Evolutionary conservation across 176 grass and related monocot species (phyloP), one percentile per base, ranked within the genome.

Genomic region (Carex myosuroides): DNA sequence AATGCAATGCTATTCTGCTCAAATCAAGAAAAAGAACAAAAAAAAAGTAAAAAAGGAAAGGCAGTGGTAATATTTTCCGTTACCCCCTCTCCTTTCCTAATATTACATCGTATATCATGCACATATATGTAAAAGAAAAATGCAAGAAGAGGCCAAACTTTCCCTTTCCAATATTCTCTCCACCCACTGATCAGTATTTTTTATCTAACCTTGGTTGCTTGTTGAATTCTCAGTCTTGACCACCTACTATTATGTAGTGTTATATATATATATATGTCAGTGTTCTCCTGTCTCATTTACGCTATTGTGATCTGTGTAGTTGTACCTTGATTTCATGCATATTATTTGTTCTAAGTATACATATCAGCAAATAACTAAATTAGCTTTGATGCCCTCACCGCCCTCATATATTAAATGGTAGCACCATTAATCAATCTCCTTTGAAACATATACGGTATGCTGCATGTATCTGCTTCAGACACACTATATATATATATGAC

Each of bases 111-210:
- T 35, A 37, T 60, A 22, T 60, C 6, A 57, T 75, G 52, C 83
- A 67, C 44, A 37, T 10, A 57, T 81, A 26, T 16, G 78, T 60
- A 48, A 81, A 73, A 52, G 79, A 87, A 50, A 87, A 73, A 48
- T 61, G 26, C 50, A 41, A 50, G 14, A 87, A 87, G 79, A 83
- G 26, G 67, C 64, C 79, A 82, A 83, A 83, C 60, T 81, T 70
- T 58, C 44, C 30, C 46, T 87, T 87, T 83, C 12, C 60, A 35
- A 58, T 80, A 80, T 86, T 69, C 65, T 71, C 83, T 56, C 73
- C 18, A 37, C 10, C 50, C 41, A 79, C 8, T 55, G 17, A n/a
- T n/a, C n/a, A 46, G 7, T 44, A 54, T 26, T 54, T 29, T 68
- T 80, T 13, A 80, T 80, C 14, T 50, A 29, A 37, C n/a, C n/a